Evolutionary conservation across 169 alveolate species (phyloP).

Genomic region (Nephromyces sp.): DNA sequence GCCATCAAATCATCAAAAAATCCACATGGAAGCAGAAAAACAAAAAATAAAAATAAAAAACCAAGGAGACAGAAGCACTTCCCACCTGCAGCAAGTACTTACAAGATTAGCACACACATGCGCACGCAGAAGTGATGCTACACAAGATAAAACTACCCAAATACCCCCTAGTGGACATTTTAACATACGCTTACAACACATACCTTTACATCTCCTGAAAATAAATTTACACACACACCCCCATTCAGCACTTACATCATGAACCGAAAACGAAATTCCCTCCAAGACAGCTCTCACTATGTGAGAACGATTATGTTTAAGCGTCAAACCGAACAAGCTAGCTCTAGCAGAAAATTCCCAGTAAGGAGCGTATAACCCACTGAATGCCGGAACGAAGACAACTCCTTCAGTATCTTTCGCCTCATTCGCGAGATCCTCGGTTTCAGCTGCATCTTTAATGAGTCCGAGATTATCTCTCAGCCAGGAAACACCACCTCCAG

Average conservation of each 20-base stretch:
- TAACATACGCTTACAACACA: background rate
- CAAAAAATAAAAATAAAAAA: too few relatives aligned
- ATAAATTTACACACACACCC: background rate
- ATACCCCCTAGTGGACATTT: background rate
- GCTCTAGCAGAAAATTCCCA: slow-evolving; percentile 87
- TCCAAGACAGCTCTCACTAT: slow-evolving; percentile 76
- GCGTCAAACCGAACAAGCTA: slow-evolving; percentile 75
- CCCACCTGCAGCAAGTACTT: background rate
- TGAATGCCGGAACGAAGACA: slow-evolving; percentile 82
- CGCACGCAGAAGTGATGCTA: background rate
- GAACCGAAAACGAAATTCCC: slow-evolving; percentile 73
- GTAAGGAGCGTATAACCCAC: slow-evolving; percentile 86
- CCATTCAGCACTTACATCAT: slow-evolving; percentile 49
- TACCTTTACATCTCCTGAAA: background rate
- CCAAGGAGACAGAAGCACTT: slow-evolving; percentile 28
- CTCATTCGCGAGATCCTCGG: slow-evolving; percentile 39
- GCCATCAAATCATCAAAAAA: too few relatives aligned
- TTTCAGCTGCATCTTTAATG: slow-evolving; percentile 45
- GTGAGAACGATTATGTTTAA: slow-evolving; percentile 67
- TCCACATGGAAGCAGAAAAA: too few relatives aligned
- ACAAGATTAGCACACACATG: background rate
- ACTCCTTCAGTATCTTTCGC: slow-evolving; percentile 76
- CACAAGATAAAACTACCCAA: background rate
- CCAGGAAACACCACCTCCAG: slow-evolving; percentile 84
- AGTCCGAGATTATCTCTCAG: slow-evolving; percentile 53